Conservation (phyloP, 2,329 filamentous ascomycete genomes). For the Trichoderma afroharzianum region DNA sequence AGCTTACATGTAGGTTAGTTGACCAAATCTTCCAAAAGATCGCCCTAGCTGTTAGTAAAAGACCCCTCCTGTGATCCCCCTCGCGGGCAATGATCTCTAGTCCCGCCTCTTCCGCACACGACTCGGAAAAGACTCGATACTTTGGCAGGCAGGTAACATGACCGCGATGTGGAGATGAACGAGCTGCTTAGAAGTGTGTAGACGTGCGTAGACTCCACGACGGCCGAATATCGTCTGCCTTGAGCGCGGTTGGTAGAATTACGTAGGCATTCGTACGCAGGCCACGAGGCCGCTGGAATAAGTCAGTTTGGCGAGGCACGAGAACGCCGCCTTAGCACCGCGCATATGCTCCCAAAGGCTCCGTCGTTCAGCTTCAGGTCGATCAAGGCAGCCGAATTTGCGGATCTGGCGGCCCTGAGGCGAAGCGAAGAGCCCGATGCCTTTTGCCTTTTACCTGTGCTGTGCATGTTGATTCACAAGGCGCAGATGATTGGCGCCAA, state of each 20-base stretch:
- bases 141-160: slow-evolving; percentile 5
- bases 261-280: slow-evolving; percentile 15
- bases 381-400: slow-evolving; percentile 2
- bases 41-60: not conserved
- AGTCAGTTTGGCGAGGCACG: slow-evolving; percentile 7
- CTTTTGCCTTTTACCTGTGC: not conserved
- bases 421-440: not conserved
- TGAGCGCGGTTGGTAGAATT: not conserved
- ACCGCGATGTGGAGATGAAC: not conserved
- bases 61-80: not conserved
- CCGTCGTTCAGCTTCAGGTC: not conserved
- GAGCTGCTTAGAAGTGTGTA: not conserved
- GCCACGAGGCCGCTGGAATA: slow-evolving; percentile 10
- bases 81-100: not conserved
- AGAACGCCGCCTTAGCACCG: not conserved
- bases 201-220: not conserved
- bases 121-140: not conserved
- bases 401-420: not conserved
- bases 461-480: not conserved
- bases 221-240: slow-evolving; percentile 7
- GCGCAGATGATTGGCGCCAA: slow-evolving; percentile 2
- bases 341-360: not conserved
- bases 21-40: not conserved
- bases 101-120: not conserved
- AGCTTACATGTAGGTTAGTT: not conserved